phyloP scores from a whole-genome alignment of 78 protist genomes.

The Chrysochromulina tobinii region DNA sequence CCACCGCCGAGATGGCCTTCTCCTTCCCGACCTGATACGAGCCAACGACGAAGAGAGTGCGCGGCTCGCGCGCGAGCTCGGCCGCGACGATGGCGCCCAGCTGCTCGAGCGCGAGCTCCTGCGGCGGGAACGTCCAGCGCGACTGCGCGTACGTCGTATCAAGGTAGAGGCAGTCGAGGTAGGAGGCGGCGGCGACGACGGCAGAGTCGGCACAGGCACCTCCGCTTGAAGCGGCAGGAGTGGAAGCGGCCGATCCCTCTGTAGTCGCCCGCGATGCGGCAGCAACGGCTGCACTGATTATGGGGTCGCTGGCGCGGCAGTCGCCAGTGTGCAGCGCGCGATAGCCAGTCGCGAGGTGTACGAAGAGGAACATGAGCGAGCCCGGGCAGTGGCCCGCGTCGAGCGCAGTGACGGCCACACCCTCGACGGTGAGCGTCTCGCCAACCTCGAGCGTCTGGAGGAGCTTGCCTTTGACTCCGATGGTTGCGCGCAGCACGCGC shows the following conservation, averaged over 20 bases:
- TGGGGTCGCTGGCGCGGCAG: background rate
- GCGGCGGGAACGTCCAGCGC: conserved; percentile 2
- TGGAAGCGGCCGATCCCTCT: background rate
- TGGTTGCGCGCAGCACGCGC: background rate
- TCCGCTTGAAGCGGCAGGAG: too few species aligned
- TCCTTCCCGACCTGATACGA: conserved; percentile 37
- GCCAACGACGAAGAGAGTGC: conserved; percentile 21
- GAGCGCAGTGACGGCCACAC: background rate
- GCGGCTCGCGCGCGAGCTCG: conserved; percentile 9
- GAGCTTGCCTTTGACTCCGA: background rate
- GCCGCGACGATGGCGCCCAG: background rate
- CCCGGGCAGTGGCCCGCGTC: conserved; percentile 38
- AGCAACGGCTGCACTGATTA: background rate
- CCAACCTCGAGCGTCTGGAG: background rate
- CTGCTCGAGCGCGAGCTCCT: background rate
- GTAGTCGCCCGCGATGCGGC: background rate
- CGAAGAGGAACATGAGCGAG: conserved; percentile 8
- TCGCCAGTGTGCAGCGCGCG: conserved; percentile 32
- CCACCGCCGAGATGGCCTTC: background rate
- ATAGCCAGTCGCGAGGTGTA: background rate
- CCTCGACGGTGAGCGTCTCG: background rate
- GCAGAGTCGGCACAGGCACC: too few species aligned
- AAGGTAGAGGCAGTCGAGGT: background rate
- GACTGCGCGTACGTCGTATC: background rate
- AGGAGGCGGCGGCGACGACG: too few species aligned